phyloP scores from a whole-genome alignment of 2,329 filamentous ascomycete species.

The Pestalotiopsis sp. region DNA sequence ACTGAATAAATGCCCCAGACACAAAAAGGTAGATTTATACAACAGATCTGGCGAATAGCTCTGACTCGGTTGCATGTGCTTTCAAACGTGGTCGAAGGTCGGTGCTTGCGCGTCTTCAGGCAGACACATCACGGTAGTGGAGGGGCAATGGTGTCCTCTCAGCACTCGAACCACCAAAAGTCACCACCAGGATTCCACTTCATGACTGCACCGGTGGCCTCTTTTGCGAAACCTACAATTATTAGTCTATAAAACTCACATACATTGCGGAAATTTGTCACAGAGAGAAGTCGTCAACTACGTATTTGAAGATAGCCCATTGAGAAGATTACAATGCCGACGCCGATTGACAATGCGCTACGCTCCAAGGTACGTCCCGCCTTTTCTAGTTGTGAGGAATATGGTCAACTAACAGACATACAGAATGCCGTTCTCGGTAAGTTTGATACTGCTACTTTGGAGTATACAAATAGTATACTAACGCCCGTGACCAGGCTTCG shows the following conservation, averaged over 20 bases:
- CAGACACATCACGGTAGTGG: slow-evolving; percentile 4
- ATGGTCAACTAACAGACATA: slow-evolving; percentile 18
- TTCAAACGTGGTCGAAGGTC: neutral
- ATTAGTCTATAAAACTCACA: neutral
- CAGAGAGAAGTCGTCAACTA: neutral
- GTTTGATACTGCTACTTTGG: slow-evolving; percentile 10
- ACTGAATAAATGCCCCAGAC: no score
- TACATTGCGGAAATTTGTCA: neutral
- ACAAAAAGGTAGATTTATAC: no score
- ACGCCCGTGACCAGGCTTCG: slow-evolving; percentile 64
- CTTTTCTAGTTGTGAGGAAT: neutral
- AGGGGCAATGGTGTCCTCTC: slow-evolving; percentile 9
- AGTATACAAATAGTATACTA: slow-evolving; percentile 22
- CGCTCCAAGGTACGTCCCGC: slow-evolving; percentile 64
- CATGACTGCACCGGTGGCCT: neutral
- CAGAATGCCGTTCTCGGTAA: slow-evolving; percentile 74
- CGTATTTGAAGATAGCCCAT: neutral
- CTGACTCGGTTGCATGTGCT: no score
- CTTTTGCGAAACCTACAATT: neutral
- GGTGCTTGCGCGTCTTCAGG: slow-evolving; percentile 10
- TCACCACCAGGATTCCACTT: slow-evolving; percentile 3
- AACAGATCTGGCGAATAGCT: no score
- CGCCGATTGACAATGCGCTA: slow-evolving; percentile 68
- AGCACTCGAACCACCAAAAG: neutral
- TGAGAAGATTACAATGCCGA: slow-evolving; percentile 61